Base-by-base conservation (phyloP, 805 yeast genomes). In the Teunomyces aglyptinius region DNA sequence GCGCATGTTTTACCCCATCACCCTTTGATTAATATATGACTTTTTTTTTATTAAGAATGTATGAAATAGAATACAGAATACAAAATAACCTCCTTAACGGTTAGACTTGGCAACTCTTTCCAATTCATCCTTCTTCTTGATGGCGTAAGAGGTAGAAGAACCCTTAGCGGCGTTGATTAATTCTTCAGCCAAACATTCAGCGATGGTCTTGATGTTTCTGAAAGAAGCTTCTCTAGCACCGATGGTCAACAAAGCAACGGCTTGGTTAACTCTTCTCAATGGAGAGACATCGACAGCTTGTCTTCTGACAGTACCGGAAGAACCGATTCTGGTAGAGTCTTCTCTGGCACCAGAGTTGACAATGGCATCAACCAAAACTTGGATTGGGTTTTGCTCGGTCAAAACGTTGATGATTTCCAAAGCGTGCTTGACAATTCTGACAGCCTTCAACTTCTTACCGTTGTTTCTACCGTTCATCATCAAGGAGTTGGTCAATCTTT, bases 391-490 rank as follows among this genome's bases (percentile, higher is more conserved):
- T 79, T 85, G 95, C 78, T 92, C 99, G 67, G 99, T 90, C 73
- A 95, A 85, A 63, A 94, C 91, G 84, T 85, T 75, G 78, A 94
- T 85, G 83, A 94, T 94, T 79, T 94, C 99, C 73, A 94, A 81
- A 66, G 99, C 92, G 85, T 94, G 99, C 85, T 95, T 89, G 77
- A 94, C 90, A 76, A 94, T 94, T 87, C 98, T 91, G 67, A 94
- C 98, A 68, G 99, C 99, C 88, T 92, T 91, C 78, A 95, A 89
- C 83, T 94, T 94, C 86, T 94, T 94, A 86, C 99, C 99, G 87
- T 95, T 94, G 95, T 94, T 94, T 85, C 98, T 92, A 83, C 99
- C 99, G 87, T 94, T 91, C 99, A 94, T 94, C 99, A 94, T 94
- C 75, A 94, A 83, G 59, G 99, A 87, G 92, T 94, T 92, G 80